phyloP scores from a whole-genome alignment of 257 asterid genomes.

The Forsythia suspensa region DNA sequence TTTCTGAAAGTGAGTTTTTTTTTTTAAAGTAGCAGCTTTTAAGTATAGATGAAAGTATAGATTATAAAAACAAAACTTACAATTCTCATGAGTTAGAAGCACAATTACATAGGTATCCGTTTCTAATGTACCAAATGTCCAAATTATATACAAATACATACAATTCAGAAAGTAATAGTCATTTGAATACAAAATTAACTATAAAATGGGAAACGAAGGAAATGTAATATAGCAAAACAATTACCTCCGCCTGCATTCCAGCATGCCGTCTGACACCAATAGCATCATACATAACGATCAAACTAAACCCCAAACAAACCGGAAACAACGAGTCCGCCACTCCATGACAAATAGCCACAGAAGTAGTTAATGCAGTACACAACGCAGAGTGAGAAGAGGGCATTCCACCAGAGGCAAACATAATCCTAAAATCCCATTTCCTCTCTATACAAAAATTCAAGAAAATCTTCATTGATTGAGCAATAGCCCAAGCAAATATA shows the following conservation, averaged over 20 bases:
- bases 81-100: too few relatives aligned
- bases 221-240: not conserved
- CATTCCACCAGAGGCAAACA: constrained; percentile 88
- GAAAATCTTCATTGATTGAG: constrained; percentile 75
- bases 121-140: not conserved
- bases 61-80: too few relatives aligned
- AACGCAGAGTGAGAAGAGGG: constrained; percentile 93
- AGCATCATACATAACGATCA: constrained; percentile 95
- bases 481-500: constrained; percentile 64
- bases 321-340: constrained; percentile 88
- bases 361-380: constrained; percentile 85
- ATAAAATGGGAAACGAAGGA: not conserved
- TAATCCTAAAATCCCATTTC: constrained; percentile 73
- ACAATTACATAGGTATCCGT: not conserved
- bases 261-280: constrained; percentile 89
- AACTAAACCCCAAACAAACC: constrained; percentile 79
- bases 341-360: constrained; percentile 87
- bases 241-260: constrained; percentile 92
- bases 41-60: too few relatives aligned
- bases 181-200: not conserved
- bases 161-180: not conserved
- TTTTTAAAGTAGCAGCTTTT: too few relatives aligned
- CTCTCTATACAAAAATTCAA: constrained; percentile 80
- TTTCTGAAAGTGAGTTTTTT: too few relatives aligned
- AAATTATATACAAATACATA: not conserved